phyloP scores from a whole-genome alignment of 768 basidiomycete genomes.

The Phlebiopsis gigantea region DNA sequence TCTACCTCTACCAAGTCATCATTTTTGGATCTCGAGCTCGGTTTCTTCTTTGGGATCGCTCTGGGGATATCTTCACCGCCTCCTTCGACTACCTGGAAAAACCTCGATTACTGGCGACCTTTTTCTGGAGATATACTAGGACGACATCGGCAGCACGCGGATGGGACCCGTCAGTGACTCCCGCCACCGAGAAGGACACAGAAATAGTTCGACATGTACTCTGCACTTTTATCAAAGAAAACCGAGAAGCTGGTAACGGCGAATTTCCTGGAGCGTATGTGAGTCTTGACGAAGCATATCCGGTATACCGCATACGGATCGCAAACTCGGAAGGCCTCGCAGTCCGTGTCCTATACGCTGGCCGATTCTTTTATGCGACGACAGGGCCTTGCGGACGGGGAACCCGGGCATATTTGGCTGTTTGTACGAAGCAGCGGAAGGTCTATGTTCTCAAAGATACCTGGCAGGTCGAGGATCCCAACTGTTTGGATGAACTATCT shows the following conservation, averaged over 20 bases:
- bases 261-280: too few species aligned
- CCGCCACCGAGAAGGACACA: not conserved
- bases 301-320: too few species aligned
- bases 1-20: constrained; percentile 24
- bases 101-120: not conserved
- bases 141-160: not conserved
- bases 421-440: not conserved
- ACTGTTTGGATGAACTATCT: too few species aligned
- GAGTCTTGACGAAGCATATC: too few species aligned
- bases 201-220: not conserved
- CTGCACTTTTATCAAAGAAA: too few species aligned
- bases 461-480: not conserved
- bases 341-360: too few species aligned
- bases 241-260: too few species aligned
- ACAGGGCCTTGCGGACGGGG: not conserved
- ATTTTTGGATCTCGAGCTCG: constrained; percentile 23
- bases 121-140: not conserved
- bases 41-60: constrained; percentile 32
- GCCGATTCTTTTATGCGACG: too few species aligned
- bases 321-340: too few species aligned
- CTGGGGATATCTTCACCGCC: constrained; percentile 24
- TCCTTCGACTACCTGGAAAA: constrained; percentile 20
- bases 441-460: constrained; percentile 1
- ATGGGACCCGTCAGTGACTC: not conserved
- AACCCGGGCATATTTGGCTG: not conserved